These are phyloP conservation scores for Fusarium sp. DNA, from an alignment of 2,329 filamentous ascomycete species.

Conservation along the genomic window DNA sequence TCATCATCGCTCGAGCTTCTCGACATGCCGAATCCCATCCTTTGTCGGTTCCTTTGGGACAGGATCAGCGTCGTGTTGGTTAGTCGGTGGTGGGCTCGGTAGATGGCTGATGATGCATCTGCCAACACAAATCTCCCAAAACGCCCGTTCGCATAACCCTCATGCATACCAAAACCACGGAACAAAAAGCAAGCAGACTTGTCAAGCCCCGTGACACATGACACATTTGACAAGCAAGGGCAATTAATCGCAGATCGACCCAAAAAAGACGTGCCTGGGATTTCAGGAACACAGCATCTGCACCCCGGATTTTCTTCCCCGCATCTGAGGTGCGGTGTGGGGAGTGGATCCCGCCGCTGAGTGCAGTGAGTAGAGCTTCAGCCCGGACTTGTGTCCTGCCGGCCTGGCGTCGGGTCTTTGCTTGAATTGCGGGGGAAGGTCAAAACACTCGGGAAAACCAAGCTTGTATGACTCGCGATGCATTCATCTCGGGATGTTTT, in stretches of 20 bases:
- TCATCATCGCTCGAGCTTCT: neutral
- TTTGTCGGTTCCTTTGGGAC: neutral
- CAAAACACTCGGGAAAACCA: neutral
- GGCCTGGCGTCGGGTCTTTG: neutral
- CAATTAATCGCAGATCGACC: neutral
- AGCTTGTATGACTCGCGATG: slow-evolving; percentile 7
- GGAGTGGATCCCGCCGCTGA: slow-evolving; percentile 26
- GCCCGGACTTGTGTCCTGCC: neutral
- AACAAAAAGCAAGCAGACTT: neutral
- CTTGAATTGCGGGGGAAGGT: neutral
- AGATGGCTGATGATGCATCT: neutral
- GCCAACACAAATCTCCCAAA: neutral
- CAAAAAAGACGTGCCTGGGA: neutral
- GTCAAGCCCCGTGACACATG: slow-evolving; percentile 13
- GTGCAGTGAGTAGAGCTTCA: neutral
- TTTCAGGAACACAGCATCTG: slow-evolving; percentile 29
- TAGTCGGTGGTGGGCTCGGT: neutral
- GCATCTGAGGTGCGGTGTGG: slow-evolving; percentile 30
- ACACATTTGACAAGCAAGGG: neutral
- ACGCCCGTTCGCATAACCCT: neutral
- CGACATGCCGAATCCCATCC: neutral
- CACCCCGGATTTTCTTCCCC: slow-evolving; percentile 44
- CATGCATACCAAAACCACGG: neutral
- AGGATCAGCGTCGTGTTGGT: neutral
- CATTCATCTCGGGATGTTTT: neutral